Conservation (phyloP, 73 alveolate genomes). For the Tetrahymena malaccensis region DNA sequence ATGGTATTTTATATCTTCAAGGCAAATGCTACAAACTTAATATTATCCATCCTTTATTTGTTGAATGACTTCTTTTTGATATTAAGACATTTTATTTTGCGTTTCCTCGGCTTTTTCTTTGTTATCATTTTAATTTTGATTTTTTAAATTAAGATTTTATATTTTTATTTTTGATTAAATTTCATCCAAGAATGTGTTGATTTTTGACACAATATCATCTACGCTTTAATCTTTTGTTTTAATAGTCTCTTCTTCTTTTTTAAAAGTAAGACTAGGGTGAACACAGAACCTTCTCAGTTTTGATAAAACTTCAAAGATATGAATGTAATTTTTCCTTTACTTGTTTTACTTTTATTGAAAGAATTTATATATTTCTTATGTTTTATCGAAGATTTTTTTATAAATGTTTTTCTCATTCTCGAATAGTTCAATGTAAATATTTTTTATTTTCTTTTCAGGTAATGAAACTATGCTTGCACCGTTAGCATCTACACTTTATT, state of each 20-base stretch:
- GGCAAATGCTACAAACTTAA: conserved; percentile 38
- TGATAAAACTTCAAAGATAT: conserved; percentile 32
- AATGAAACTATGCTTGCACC: conserved; percentile 10
- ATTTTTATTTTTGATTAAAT: neutral
- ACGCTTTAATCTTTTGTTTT: neutral
- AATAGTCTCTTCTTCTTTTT: neutral
- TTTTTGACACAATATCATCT: neutral
- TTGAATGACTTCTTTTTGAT: conserved; percentile 19
- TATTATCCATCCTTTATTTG: conserved; percentile 34
- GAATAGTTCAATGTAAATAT: neutral
- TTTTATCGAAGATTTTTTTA: neutral
- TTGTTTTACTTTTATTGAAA: neutral
- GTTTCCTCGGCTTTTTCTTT: neutral
- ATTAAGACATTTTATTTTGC: neutral
- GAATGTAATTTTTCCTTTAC: conserved; percentile 19
- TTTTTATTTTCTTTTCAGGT: conserved; percentile 31
- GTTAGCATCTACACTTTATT: conserved; percentile 6
- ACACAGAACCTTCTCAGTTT: conserved; percentile 49
- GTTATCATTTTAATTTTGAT: neutral
- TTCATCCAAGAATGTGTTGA: neutral
- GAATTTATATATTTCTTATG: conserved; percentile 1
- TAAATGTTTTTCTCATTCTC: conserved; percentile 19
- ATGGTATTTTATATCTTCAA: conserved; percentile 33
- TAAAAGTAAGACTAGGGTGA: conserved; percentile 39
- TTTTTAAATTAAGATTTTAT: neutral